A percentile compares a stretch with the other conserved stretches of the same genome.
Conservation (phyloP, 768 basidiomycete genomes). For the Calocybe gangraenosa region DNA sequence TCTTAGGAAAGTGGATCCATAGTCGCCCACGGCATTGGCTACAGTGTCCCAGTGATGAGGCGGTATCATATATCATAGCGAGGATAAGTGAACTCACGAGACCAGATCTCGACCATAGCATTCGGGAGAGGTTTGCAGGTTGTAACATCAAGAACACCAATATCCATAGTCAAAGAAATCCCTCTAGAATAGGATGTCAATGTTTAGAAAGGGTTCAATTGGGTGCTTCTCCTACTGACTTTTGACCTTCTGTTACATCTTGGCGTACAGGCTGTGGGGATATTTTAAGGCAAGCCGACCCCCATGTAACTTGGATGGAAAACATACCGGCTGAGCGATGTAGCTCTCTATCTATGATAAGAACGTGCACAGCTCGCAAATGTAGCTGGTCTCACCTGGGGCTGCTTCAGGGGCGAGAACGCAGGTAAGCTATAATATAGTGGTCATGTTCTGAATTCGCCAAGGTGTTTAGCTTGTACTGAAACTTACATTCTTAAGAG, state of each 20-base stretch:
- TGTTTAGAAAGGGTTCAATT: not conserved
- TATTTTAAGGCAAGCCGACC: conserved; percentile 5
- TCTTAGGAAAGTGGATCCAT: conserved; percentile 17
- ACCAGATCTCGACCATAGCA: conserved; percentile 31
- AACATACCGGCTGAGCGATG: too few species aligned
- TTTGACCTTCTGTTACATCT: conserved; percentile 20
- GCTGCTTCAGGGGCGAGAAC: conserved; percentile 17
- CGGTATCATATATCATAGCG: too few species aligned
- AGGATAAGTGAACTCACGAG: too few species aligned
- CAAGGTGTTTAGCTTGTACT: not conserved
- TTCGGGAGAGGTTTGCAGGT: conserved; percentile 35
- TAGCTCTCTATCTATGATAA: conserved; percentile 14
- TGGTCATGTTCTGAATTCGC: not conserved
- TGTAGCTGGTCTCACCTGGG: conserved; percentile 15
- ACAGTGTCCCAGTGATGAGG: not conserved
- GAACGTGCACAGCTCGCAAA: conserved; percentile 17
- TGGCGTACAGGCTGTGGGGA: too few species aligned
- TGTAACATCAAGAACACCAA: conserved; percentile 32
- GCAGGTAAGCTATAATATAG: conserved; percentile 17
- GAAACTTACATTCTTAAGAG: conserved; percentile 16
- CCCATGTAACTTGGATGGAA: not conserved
- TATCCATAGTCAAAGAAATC: conserved; percentile 30
- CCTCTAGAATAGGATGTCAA: conserved; percentile 23
- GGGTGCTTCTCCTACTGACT: conserved; percentile 7
- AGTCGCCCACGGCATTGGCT: conserved; percentile 17